Conservation (phyloP, 805 yeast species). For the Clavispora carvajalis region DNA sequence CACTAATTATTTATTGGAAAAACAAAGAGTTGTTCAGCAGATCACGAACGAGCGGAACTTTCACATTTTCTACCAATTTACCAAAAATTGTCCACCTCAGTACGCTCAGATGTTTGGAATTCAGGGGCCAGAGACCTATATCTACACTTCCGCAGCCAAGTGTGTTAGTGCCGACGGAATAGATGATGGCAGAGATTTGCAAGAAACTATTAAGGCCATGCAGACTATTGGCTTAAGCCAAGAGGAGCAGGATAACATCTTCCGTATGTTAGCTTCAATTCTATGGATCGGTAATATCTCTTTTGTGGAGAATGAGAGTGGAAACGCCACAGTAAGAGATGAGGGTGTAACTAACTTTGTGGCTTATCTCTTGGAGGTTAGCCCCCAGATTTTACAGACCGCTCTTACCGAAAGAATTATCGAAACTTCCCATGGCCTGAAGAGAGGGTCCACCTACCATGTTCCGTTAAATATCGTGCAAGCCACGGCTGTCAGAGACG, state of each 20-base stretch:
- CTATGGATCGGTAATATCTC: conserved; percentile 93
- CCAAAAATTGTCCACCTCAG: conserved; percentile 81
- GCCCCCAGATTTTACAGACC: conserved; percentile 57
- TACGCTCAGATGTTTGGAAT: conserved; percentile 84
- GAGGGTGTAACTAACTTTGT: conserved; percentile 90
- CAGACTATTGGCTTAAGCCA: conserved; percentile 74
- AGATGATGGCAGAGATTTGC: conserved; percentile 74
- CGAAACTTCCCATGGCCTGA: conserved; percentile 86
- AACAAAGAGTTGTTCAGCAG: conserved; percentile 96
- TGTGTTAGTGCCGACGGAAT: conserved; percentile 84
- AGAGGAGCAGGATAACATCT: conserved; percentile 84
- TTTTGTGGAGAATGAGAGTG: conserved; percentile 80
- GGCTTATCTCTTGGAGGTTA: conserved; percentile 84
- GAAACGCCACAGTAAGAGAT: conserved; percentile 79
- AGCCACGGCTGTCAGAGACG: conserved; percentile 93
- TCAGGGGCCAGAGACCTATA: conserved; percentile 89
- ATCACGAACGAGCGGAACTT: conserved; percentile 89
- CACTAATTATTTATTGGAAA: conserved; percentile 89
- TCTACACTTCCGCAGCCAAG: conserved; percentile 80
- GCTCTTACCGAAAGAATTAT: conserved; percentile 75
- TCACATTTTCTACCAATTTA: conserved; percentile 94
- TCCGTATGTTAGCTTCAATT: conserved; percentile 76
- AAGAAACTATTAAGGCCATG: conserved; percentile 85
- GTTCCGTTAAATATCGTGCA: conserved; percentile 89
- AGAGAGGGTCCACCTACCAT: conserved; percentile 89